Evolutionary conservation across 495 filamentous ascomycete genomes (phyloP), one percentile per base, ranked within the genome.

Genomic region (Neurospora cerealis): DNA sequence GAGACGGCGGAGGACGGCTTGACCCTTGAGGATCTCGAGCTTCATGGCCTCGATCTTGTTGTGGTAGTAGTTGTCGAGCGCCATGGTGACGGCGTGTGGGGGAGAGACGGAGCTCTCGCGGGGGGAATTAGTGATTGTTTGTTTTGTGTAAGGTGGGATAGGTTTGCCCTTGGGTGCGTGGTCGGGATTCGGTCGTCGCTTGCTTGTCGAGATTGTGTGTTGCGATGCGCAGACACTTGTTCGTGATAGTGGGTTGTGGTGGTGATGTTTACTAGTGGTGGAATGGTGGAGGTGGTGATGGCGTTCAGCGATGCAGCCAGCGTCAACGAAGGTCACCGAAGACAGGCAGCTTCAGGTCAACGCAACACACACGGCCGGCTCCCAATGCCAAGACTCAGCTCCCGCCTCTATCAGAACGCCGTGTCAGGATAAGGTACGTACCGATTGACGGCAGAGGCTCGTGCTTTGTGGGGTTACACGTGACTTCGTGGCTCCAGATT

Each of bases 1-100:
- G 80, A 99, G 87, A 83, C 96, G 88, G 77, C 96, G 91, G 71
- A 99, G 87, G 71, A 97, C 93, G 69, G 96, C 95, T 86, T 98
- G 96, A 46, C 96, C 95, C 83, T 97, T 94, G 78, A 99, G 93
- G 77, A 99, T 99, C 88, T 98, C 95, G 80, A 98, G 93, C 89
- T 98, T 97, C 92, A 98, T 96, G 82, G 91, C 90, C 92, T 99
- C 96, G 83, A 99, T 97, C 88, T 99, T 99, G 85, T 98, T 98
- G 87, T 94, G 93, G 83, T 95, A 99, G 85, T 97, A 99, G 84
- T 92, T 97, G 84, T 98, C 96, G 85, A 99, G 92, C 88, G 95
- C 94, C 96, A 99, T 99, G 79, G 76, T 88, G 88, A 83, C 83
- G 79, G 74, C 79, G 77, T 77, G 69, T 54, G 19, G 69, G 34